Evolutionary conservation across 1,284 basidiomycete species (phyloP).

Genomic region (Coniferiporia weirii): DNA sequence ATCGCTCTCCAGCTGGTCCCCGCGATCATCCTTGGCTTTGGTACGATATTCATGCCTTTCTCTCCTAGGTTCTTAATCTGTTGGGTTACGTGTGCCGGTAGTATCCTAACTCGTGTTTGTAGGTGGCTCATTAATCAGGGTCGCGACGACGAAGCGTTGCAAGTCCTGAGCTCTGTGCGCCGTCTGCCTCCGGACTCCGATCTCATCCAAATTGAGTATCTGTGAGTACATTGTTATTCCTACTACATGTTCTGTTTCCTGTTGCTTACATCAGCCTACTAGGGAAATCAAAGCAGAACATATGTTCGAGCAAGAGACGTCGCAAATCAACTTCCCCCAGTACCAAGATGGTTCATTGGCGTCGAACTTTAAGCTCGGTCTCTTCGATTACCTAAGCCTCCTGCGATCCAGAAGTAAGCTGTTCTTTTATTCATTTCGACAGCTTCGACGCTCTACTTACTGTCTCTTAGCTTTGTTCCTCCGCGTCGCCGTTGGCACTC

Average conservation of each 20-base stretch:
- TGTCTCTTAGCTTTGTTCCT: constrained; percentile 44
- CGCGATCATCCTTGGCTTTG: constrained; percentile 59
- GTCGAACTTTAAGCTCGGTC: constrained; percentile 58
- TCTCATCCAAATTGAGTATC: constrained; percentile 72
- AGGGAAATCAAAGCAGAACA: constrained; percentile 77
- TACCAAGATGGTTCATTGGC: constrained; percentile 55
- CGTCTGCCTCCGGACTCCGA: constrained; percentile 52
- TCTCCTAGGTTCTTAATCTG: constrained; percentile 46
- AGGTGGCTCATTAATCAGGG: constrained; percentile 72
- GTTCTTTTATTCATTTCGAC: not conserved
- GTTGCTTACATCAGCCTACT: not conserved
- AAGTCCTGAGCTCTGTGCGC: constrained; percentile 59
- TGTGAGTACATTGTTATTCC: constrained; percentile 33
- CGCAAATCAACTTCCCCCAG: constrained; percentile 51
- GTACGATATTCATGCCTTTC: constrained; percentile 66
- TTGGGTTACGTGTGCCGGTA: no score
- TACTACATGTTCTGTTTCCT: not conserved
- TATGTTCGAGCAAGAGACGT: constrained; percentile 65
- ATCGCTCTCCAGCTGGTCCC: constrained; percentile 74
- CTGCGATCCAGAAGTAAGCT: constrained; percentile 44
- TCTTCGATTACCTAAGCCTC: constrained; percentile 53
- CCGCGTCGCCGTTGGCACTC: constrained; percentile 53
- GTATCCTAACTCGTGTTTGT: not conserved
- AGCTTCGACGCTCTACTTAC: not conserved
- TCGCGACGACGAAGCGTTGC: constrained; percentile 68